A percentile compares a stretch with the other conserved stretches of the same genome.
Evolutionary conservation across 1,284 basidiomycete species (phyloP).

Genomic region (Cryptococcus sp.): DNA sequence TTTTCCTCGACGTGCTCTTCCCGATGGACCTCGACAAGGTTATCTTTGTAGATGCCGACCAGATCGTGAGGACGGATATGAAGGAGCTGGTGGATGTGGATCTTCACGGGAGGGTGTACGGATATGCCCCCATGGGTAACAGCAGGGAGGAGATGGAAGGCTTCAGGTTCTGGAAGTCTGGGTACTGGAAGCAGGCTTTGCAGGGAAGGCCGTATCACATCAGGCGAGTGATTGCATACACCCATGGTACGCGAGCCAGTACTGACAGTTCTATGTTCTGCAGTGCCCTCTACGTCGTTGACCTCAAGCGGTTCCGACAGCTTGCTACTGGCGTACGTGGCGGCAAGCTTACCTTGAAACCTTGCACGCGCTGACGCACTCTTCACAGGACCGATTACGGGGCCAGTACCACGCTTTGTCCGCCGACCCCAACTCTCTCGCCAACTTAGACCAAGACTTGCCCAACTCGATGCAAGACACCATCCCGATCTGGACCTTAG

Average conservation of each 20-base stretch:
- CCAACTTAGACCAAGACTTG: constrained; percentile 95
- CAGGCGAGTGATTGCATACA: constrained; percentile 63
- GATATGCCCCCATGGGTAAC: constrained; percentile 95
- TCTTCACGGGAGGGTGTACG: constrained; percentile 85
- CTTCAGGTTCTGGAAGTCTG: constrained; percentile 96
- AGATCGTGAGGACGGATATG: constrained; percentile 93
- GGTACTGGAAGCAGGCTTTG: constrained; percentile 86
- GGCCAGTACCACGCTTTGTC: constrained; percentile 90
- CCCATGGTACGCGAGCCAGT: no score
- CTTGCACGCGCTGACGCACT: constrained; percentile 43
- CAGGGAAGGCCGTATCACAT: constrained; percentile 84
- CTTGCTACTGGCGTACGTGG: constrained; percentile 71
- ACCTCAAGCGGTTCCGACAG: constrained; percentile 89
- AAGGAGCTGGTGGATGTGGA: constrained; percentile 89
- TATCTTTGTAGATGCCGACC: constrained; percentile 96
- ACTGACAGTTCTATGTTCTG: not conserved
- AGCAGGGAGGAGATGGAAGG: constrained; percentile 94
- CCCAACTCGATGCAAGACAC: constrained; percentile 86
- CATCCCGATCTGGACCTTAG: constrained; percentile 82
- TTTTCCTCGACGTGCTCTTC: constrained; percentile 97
- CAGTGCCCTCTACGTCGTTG: constrained; percentile 92
- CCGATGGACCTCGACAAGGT: constrained; percentile 97
- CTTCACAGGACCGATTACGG: constrained; percentile 68
- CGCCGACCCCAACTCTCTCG: constrained; percentile 85
- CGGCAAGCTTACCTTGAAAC: not conserved